phyloP scores from a whole-genome alignment of 2,329 filamentous ascomycete genomes.

The Diaporthe amygdali region DNA sequence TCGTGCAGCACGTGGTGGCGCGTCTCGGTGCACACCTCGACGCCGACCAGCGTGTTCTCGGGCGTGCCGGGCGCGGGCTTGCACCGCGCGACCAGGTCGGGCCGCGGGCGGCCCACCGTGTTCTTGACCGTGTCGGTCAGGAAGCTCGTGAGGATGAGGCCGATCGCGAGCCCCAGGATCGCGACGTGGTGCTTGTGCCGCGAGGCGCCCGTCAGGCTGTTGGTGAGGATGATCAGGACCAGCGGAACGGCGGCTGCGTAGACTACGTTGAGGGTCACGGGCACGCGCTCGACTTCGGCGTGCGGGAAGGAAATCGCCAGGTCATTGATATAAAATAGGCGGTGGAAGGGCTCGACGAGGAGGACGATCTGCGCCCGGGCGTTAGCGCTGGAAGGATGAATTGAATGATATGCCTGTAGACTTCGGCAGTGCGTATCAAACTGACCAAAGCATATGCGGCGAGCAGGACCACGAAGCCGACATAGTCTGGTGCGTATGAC shows the following conservation, averaged over 20 bases:
- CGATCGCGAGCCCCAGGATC: constrained; percentile 79
- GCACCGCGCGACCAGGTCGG: constrained; percentile 75
- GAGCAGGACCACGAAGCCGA: constrained; percentile 76
- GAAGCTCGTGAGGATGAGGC: constrained; percentile 77
- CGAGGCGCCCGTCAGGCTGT: constrained; percentile 64
- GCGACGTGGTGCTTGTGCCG: constrained; percentile 85
- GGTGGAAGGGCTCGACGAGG: constrained; percentile 85
- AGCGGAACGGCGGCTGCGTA: constrained; percentile 80
- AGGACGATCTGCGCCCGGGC: constrained; percentile 60
- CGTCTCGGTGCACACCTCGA: constrained; percentile 75
- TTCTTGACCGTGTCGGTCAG: constrained; percentile 94
- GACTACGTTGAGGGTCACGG: constrained; percentile 78
- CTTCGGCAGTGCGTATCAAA: constrained; percentile 33
- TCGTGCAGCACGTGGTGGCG: constrained; percentile 75
- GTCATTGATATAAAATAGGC: constrained; percentile 91
- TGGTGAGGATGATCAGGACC: constrained; percentile 68
- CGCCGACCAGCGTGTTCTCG: constrained; percentile 60
- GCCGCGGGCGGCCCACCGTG: constrained; percentile 75
- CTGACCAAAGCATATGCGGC: constrained; percentile 67
- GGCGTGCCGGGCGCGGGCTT: constrained; percentile 64
- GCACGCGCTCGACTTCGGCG: constrained; percentile 81
- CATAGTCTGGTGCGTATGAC: constrained; percentile 88
- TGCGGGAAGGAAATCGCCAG: constrained; percentile 85
- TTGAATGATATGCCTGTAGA: background rate
- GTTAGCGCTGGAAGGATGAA: background rate